Evolutionary conservation across 2,329 filamentous ascomycete genomes (phyloP).

Genomic region (Seiridium unicorne): DNA sequence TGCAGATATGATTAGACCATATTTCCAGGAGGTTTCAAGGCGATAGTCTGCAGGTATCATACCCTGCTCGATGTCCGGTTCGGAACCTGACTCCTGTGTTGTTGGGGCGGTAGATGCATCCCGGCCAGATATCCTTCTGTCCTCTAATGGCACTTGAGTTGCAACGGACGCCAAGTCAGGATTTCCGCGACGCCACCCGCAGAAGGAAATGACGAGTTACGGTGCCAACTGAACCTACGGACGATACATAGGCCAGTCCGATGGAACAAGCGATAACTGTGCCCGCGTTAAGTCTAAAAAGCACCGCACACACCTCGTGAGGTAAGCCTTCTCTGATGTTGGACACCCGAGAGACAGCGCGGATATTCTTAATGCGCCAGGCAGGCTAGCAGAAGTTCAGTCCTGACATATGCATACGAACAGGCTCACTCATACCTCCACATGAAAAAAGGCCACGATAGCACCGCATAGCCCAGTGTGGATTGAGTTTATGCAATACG

Average conservation of each 20-base stretch:
- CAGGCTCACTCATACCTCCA: conserved; percentile 52
- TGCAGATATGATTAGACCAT: conserved; percentile 34
- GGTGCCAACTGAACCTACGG: conserved; percentile 8
- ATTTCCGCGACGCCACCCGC: no score
- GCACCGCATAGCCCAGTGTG: conserved; percentile 59
- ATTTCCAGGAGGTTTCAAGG: conserved; percentile 43
- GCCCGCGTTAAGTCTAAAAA: conserved; percentile 70
- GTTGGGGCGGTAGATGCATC: no score
- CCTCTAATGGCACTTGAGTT: no score
- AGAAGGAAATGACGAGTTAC: neutral
- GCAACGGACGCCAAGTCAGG: no score
- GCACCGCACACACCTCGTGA: conserved; percentile 61
- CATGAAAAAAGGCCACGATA: conserved; percentile 55
- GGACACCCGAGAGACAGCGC: conserved; percentile 64
- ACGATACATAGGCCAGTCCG: neutral
- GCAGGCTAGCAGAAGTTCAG: conserved; percentile 44
- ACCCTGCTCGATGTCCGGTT: conserved; percentile 19
- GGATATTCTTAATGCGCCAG: conserved; percentile 70
- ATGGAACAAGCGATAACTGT: conserved; percentile 44
- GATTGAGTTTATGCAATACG: conserved; percentile 65
- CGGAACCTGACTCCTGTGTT: no score
- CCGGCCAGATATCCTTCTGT: no score
- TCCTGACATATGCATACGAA: neutral
- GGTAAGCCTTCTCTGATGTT: conserved; percentile 59
- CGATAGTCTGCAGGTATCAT: conserved; percentile 30